phyloP scores from a whole-genome alignment of 768 basidiomycete species.

The Tylopilus plumbeoviolaceoides region DNA sequence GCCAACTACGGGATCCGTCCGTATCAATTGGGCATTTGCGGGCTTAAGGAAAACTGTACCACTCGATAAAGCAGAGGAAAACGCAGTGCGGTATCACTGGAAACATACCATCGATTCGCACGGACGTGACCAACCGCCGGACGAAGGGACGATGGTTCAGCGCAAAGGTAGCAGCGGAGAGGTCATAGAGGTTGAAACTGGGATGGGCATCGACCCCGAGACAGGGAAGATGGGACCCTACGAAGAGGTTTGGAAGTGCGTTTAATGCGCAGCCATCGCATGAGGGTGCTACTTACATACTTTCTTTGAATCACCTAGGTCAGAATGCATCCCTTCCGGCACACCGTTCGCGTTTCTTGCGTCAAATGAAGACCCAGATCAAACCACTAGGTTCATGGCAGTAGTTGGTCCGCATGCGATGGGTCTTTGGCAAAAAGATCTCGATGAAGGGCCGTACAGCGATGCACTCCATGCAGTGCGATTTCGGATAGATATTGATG shows the following conservation, averaged over 20 bases:
- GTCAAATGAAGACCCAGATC: conserved; percentile 3
- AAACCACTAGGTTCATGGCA: conserved; percentile 18
- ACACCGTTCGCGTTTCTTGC: conserved; percentile 17
- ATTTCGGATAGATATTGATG: neutral
- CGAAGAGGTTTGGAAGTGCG: conserved; percentile 23
- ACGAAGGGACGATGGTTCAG: conserved; percentile 12
- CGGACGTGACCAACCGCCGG: conserved; percentile 5
- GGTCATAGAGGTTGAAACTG: conserved; percentile 12
- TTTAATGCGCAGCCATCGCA: neutral
- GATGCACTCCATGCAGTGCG: conserved; percentile 3
- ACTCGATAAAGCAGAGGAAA: neutral
- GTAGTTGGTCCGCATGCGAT: conserved; percentile 17
- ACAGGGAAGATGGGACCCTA: conserved; percentile 14
- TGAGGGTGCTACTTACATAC: neutral
- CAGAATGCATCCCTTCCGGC: conserved; percentile 4
- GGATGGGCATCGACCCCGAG: conserved; percentile 1
- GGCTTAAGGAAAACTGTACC: conserved; percentile 11
- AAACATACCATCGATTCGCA: conserved; percentile 16
- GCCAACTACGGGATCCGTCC: neutral
- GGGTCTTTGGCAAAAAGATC: conserved; percentile 6
- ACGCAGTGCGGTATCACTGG: conserved; percentile 14
- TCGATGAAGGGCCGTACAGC: neutral
- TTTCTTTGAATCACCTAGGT: neutral
- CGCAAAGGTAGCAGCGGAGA: conserved; percentile 4
- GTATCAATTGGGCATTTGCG: conserved; percentile 14